phyloP scores from a whole-genome alignment of 2,329 filamentous ascomycete species.

The Neofusicoccum cordaticola region DNA sequence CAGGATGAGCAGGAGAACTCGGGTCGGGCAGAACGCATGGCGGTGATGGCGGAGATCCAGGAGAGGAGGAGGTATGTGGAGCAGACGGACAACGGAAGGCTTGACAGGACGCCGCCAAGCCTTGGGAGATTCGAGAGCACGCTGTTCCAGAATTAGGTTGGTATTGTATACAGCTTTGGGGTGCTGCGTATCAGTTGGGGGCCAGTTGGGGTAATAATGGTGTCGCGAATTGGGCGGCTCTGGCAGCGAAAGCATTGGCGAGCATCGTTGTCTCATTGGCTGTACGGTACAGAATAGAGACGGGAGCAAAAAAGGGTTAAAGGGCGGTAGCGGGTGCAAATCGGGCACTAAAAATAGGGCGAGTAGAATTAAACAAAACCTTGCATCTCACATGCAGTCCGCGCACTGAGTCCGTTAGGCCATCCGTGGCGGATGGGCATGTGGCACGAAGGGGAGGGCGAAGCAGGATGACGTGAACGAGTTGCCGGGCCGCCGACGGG shows the following conservation, averaged over 20 bases:
- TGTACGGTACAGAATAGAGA: background rate
- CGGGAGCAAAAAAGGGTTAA: background rate
- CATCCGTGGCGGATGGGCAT: background rate
- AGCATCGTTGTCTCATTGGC: background rate
- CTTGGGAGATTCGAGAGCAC: constrained; percentile 32
- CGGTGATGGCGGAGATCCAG: constrained; percentile 27
- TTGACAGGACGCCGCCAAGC: constrained; percentile 38
- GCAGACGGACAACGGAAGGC: constrained; percentile 20
- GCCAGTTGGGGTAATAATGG: background rate
- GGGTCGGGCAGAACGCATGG: constrained; percentile 25
- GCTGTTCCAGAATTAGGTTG: constrained; percentile 16
- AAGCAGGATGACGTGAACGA: background rate
- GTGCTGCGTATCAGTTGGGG: too few species aligned
- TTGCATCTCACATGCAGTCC: background rate
- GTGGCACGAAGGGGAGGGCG: background rate
- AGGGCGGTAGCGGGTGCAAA: background rate
- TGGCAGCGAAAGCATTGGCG: background rate
- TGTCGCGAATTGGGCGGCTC: constrained; percentile 8
- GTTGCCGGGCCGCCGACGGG: background rate
- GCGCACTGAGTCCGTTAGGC: background rate
- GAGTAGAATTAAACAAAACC: background rate
- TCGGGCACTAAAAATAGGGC: background rate
- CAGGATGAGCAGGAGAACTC: constrained; percentile 35
- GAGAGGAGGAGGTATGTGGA: constrained; percentile 18
- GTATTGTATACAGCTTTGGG: background rate